Percentiles rank a stretch among this genome's conserved stretches.
Conservation (phyloP, 73 alveolate species). For the Halteria grandinella region DNA sequence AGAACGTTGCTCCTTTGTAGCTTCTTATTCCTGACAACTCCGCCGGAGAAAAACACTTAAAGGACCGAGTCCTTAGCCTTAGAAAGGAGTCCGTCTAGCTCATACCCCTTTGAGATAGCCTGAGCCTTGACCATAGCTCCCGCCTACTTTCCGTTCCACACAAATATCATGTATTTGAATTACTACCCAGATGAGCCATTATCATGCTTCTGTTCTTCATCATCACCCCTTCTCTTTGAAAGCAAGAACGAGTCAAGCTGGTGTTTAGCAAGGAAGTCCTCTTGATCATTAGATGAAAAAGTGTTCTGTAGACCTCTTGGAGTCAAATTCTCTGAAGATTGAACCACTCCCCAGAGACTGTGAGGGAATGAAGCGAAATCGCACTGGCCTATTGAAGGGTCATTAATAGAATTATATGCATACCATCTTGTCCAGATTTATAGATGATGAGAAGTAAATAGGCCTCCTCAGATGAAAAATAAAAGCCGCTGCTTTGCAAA, state of each 20-base stretch:
- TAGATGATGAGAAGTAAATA: slow-evolving; percentile 83
- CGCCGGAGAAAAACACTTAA: slow-evolving; percentile 87
- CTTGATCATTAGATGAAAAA: slow-evolving; percentile 76
- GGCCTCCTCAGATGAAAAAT: slow-evolving; percentile 63
- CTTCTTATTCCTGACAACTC: slow-evolving; percentile 86
- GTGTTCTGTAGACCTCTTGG: slow-evolving; percentile 96
- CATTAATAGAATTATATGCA: neutral
- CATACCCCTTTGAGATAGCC: slow-evolving; percentile 95
- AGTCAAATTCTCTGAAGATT: slow-evolving; percentile 90
- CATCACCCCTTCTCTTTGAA: slow-evolving; percentile 68
- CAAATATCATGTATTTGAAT: slow-evolving; percentile 93
- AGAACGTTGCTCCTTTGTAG: slow-evolving; percentile 79
- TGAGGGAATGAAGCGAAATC: slow-evolving; percentile 75
- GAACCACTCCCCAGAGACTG: slow-evolving; percentile 92
- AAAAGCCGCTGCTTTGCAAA: slow-evolving; percentile 43
- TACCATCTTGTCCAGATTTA: slow-evolving; percentile 70
- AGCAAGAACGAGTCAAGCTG: slow-evolving; percentile 78
- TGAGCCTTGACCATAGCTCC: slow-evolving; percentile 87
- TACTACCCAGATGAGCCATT: slow-evolving; percentile 2
- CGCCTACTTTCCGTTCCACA: slow-evolving; percentile 97
- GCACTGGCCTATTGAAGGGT: slow-evolving; percentile 33
- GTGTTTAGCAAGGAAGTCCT: slow-evolving; percentile 57
- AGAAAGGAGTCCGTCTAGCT: slow-evolving; percentile 77
- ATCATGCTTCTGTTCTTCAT: neutral
- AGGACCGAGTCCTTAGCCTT: slow-evolving; percentile 73